A percentile compares a stretch with the other conserved stretches of the same genome.
phyloP scores from a whole-genome alignment of 805 yeast species.

The Kodamaea restingae region DNA sequence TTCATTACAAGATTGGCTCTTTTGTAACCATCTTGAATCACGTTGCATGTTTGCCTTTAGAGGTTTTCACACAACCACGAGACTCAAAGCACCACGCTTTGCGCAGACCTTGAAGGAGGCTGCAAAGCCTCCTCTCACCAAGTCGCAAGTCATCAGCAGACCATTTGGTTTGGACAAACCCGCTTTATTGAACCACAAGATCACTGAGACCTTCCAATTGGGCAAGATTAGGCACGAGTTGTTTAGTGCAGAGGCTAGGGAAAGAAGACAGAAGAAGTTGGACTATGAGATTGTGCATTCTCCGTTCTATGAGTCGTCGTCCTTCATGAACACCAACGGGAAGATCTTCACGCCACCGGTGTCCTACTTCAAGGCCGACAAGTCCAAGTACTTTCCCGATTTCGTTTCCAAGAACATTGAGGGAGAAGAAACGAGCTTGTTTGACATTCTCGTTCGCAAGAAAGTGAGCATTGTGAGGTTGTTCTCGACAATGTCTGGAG shows the following conservation, averaged over 20 bases:
- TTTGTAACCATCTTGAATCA: not conserved
- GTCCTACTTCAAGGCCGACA: slow-evolving; percentile 70
- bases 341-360: slow-evolving; percentile 80
- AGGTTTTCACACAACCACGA: slow-evolving; percentile 7
- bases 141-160: slow-evolving; percentile 26
- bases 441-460: slow-evolving; percentile 34
- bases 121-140: slow-evolving; percentile 35
- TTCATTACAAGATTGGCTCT: slow-evolving; percentile 1
- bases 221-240: slow-evolving; percentile 20
- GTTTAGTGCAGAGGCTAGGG: slow-evolving; percentile 34
- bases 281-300: slow-evolving; percentile 43
- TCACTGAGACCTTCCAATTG: slow-evolving; percentile 14
- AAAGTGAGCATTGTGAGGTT: slow-evolving; percentile 63
- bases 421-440: slow-evolving; percentile 33
- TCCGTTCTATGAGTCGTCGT: slow-evolving; percentile 41
- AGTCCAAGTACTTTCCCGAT: slow-evolving; percentile 80
- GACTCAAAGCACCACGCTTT: slow-evolving; percentile 25
- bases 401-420: slow-evolving; percentile 53
- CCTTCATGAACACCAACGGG: slow-evolving; percentile 70
- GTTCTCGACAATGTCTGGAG: slow-evolving; percentile 68
- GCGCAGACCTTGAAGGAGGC: slow-evolving; percentile 35
- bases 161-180: slow-evolving; percentile 39
- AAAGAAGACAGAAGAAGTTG: slow-evolving; percentile 34
- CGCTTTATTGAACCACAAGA: slow-evolving; percentile 21
- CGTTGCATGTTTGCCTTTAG: slow-evolving; percentile 1